Conservation (phyloP, 2,329 filamentous ascomycete genomes). For the Microdochium nivale region DNA sequence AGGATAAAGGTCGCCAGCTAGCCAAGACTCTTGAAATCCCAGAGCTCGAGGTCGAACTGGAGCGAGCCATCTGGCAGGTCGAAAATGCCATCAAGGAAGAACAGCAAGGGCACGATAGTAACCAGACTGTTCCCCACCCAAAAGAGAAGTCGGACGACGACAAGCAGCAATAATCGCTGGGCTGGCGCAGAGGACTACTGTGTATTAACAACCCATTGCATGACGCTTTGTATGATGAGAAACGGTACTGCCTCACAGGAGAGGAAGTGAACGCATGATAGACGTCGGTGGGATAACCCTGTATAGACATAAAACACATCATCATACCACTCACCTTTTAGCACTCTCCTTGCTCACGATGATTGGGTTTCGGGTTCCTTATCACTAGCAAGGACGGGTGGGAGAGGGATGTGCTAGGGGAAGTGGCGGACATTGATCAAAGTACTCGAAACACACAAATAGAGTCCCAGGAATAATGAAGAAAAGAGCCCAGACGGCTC, state of each 20-base stretch:
- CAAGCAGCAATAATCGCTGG: background rate
- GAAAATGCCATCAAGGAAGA: conserved; percentile 35
- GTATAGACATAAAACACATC: no score
- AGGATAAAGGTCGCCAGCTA: conserved; percentile 46
- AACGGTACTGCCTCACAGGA: background rate
- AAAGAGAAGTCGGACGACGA: background rate
- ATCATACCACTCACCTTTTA: no score
- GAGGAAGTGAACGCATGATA: no score
- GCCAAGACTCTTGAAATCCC: conserved; percentile 57
- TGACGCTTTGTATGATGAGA: background rate
- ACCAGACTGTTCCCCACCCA: background rate
- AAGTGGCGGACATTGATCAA: no score
- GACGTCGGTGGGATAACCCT: no score
- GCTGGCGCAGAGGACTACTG: background rate
- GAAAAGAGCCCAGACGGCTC: no score
- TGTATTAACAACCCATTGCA: background rate
- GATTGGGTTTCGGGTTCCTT: no score
- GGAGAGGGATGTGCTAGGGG: no score
- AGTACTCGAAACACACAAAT: no score
- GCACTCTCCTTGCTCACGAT: no score
- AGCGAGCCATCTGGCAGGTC: conserved; percentile 70
- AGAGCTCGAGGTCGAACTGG: conserved; percentile 63
- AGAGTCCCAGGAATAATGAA: no score
- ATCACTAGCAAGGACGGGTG: no score
- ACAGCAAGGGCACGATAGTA: background rate